Percentiles rank a stretch among this genome's conserved stretches.
phyloP scores from a whole-genome alignment of 1,284 basidiomycete genomes.

The Cutaneotrichosporon sp. region DNA sequence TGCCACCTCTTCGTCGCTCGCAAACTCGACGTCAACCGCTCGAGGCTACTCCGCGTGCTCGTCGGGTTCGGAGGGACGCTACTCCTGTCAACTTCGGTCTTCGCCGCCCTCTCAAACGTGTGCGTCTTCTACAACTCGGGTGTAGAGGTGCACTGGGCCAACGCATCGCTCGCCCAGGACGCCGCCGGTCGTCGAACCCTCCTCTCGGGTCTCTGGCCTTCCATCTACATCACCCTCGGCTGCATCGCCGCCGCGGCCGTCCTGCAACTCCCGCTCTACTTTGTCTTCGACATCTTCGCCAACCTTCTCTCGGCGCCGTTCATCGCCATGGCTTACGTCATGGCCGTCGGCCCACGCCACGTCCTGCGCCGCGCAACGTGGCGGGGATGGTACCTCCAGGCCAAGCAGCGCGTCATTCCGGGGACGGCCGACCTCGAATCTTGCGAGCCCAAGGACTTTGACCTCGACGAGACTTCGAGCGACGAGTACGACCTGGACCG shows the following conservation, averaged over 20 bases:
- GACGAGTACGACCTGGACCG: slow-evolving; percentile 2
- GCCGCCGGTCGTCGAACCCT: slow-evolving; percentile 2
- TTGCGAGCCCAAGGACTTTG: slow-evolving; percentile 7
- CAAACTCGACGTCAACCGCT: background rate
- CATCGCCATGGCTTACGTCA: background rate
- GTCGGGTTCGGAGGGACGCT: background rate
- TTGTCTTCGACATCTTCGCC: slow-evolving; percentile 1
- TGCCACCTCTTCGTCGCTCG: background rate
- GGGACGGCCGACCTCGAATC: background rate
- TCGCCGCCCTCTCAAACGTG: background rate
- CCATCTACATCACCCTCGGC: slow-evolving; percentile 3
- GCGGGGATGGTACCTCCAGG: background rate
- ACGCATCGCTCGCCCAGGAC: slow-evolving; percentile 1
- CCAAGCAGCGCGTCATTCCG: background rate
- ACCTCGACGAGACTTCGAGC: slow-evolving; percentile 6
- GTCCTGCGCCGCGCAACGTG: background rate
- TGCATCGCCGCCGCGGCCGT: background rate
- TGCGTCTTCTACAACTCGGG: slow-evolving; percentile 7
- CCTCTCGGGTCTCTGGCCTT: background rate
- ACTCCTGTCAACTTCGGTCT: background rate
- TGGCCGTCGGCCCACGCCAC: background rate
- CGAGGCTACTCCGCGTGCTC: background rate
- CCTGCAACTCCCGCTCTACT: background rate
- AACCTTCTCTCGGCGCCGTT: slow-evolving; percentile 1
- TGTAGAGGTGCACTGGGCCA: slow-evolving; percentile 5